phyloP scores from a whole-genome alignment of 2,329 filamentous ascomycete genomes.

The Xylaria arbuscula region DNA sequence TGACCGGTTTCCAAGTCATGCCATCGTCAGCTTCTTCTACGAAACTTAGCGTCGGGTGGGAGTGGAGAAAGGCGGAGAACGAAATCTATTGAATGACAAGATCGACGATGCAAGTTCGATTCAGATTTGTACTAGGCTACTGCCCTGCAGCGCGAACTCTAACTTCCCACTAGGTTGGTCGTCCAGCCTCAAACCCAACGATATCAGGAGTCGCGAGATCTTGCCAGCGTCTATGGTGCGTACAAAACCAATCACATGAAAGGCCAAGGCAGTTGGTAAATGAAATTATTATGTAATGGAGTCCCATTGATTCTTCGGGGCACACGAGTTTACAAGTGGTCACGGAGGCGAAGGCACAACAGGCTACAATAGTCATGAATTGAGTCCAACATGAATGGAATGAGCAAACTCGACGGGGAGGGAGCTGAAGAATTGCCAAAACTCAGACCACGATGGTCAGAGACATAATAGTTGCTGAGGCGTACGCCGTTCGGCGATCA shows the following conservation, averaged over 20 bases:
- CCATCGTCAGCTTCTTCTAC: slow-evolving; percentile 22
- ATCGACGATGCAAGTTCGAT: slow-evolving; percentile 30
- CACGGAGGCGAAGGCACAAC: not conserved
- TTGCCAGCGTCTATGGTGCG: not conserved
- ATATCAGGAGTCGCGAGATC: not conserved
- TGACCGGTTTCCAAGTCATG: slow-evolving; percentile 32
- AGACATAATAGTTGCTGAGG: slow-evolving; percentile 14
- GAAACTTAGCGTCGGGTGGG: slow-evolving; percentile 18
- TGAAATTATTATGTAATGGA: not conserved
- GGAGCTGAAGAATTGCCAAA: not conserved
- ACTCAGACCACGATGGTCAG: not conserved
- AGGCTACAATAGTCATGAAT: slow-evolving; percentile 1
- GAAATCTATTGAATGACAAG: slow-evolving; percentile 23
- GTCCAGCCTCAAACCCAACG: not conserved
- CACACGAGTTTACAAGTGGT: not conserved
- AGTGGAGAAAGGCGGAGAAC: slow-evolving; percentile 14
- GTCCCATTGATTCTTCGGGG: not conserved
- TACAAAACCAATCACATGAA: not conserved
- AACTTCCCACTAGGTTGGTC: not conserved
- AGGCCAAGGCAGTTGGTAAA: not conserved
- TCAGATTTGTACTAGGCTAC: slow-evolving; percentile 28
- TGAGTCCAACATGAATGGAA: not conserved
- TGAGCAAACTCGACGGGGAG: not conserved
- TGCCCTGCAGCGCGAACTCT: slow-evolving; percentile 23
- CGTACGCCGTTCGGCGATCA: slow-evolving; percentile 19